These are phyloP conservation scores for Penicillium antarcticum DNA, from an alignment of 495 filamentous ascomycete genomes.

Conservation along the genomic window DNA sequence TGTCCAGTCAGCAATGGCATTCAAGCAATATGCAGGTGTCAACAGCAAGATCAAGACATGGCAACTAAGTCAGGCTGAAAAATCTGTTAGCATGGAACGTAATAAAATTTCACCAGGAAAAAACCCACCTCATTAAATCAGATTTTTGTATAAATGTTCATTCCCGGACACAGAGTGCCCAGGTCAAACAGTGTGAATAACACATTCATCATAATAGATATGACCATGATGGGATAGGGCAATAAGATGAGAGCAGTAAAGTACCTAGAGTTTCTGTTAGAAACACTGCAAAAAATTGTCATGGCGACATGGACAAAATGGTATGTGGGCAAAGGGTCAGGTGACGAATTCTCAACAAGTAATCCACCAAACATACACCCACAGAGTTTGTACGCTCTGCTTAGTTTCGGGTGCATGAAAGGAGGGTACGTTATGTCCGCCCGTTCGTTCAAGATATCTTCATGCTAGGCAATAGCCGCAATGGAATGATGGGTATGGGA, in stretches of 20 bases:
- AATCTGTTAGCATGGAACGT: constrained; percentile 38
- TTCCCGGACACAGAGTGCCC: constrained; percentile 53
- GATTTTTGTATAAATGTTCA: constrained; percentile 91
- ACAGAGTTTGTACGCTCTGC: constrained; percentile 88
- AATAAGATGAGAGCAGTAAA: constrained; percentile 8
- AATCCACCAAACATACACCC: constrained; percentile 61
- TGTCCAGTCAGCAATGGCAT: constrained; percentile 29
- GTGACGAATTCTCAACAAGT: constrained; percentile 98
- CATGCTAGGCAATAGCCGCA: constrained; percentile 49
- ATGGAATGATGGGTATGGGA: constrained; percentile 12
- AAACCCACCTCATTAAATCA: constrained; percentile 96
- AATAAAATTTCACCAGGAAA: not conserved
- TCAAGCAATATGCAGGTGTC: constrained; percentile 25
- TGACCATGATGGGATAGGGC: constrained; percentile 33
- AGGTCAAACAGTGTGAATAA: constrained; percentile 99
- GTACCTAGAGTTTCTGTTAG: constrained; percentile 33
- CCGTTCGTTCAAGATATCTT: constrained; percentile 97
- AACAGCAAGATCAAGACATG: constrained; percentile 28
- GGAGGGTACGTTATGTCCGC: constrained; percentile 89
- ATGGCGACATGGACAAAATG: constrained; percentile 1
- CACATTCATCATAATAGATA: constrained; percentile 65
- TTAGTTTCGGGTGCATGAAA: constrained; percentile 57
- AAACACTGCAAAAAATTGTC: constrained; percentile 8
- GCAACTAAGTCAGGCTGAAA: constrained; percentile 47
- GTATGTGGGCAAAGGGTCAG: constrained; percentile 60